Evolutionary conservation across 192 early-diverging fungal genomes (phyloP).

Genomic region (Helicostylum pulchrum): DNA sequence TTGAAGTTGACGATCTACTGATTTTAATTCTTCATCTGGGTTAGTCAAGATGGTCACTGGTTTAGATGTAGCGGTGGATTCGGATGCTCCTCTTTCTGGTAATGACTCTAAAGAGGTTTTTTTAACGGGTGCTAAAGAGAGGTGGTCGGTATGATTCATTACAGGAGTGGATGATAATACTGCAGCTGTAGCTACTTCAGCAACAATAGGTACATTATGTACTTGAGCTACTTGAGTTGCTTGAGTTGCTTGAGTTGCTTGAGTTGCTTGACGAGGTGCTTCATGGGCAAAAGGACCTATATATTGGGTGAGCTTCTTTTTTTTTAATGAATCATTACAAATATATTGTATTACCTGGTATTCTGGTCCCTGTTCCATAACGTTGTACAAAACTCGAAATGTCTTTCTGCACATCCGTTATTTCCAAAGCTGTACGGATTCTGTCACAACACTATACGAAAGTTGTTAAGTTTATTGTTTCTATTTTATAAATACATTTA

Average conservation of each 20-base stretch:
- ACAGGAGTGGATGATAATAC: too few species aligned
- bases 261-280: too few species aligned
- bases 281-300: too few species aligned
- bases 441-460: conserved; percentile 58
- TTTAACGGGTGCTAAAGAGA: background rate
- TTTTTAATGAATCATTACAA: background rate
- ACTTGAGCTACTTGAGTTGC: too few species aligned
- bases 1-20: conserved; percentile 14
- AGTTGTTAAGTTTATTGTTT: background rate
- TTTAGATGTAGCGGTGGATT: too few species aligned
- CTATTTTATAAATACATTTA: background rate
- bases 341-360: conserved; percentile 33
- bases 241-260: too few species aligned
- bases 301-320: too few species aligned
- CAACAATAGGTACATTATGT: background rate
- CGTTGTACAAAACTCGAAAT: conserved; percentile 59
- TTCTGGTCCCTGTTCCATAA: conserved; percentile 56
- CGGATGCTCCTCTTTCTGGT: too few species aligned
- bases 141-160: too few species aligned
- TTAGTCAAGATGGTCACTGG: conserved; percentile 15
- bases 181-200: too few species aligned
- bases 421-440: conserved; percentile 63
- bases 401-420: conserved; percentile 62
- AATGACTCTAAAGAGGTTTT: background rate
- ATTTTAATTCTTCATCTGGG: conserved; percentile 23